These are phyloP conservation scores for Pugionium dolabratum DNA, from an alignment of 345 rosid species.

Conservation along the genomic window DNA sequence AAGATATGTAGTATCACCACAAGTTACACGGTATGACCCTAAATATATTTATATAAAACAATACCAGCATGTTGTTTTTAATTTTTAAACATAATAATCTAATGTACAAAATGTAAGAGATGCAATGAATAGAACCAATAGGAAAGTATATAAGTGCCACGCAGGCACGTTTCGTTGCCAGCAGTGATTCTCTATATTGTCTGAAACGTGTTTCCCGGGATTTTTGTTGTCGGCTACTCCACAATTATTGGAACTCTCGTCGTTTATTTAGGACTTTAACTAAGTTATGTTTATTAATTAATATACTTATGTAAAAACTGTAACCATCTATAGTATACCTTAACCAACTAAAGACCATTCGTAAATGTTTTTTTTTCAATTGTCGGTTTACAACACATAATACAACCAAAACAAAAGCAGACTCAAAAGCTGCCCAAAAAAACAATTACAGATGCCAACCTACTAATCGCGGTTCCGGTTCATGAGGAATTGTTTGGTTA, in stretches of 20 bases:
- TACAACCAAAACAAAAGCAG: conserved; percentile 1
- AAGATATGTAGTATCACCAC: conserved; percentile 5
- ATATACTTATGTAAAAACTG: conserved; percentile 5
- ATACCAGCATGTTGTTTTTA: background rate
- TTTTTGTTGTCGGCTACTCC: conserved; percentile 43
- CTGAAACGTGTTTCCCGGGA: conserved; percentile 38
- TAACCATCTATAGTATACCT: conserved; percentile 23
- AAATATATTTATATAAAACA: background rate
- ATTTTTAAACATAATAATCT: background rate
- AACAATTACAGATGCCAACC: background rate
- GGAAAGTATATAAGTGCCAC: conserved; percentile 34
- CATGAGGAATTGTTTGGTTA: conserved; percentile 43
- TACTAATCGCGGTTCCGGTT: conserved; percentile 23
- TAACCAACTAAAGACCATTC: conserved; percentile 36
- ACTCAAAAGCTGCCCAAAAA: background rate
- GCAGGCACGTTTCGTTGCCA: conserved; percentile 38
- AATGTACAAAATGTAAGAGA: background rate
- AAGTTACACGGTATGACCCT: background rate
- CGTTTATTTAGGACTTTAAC: background rate
- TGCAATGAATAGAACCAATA: conserved; percentile 37
- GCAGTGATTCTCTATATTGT: conserved; percentile 29
- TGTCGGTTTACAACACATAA: conserved; percentile 10
- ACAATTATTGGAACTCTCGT: conserved; percentile 37
- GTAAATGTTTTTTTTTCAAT: conserved; percentile 21
- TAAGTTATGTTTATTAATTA: background rate